Conservation (phyloP, 2,329 filamentous ascomycete species). For the Rutstroemia sydowiana region DNA sequence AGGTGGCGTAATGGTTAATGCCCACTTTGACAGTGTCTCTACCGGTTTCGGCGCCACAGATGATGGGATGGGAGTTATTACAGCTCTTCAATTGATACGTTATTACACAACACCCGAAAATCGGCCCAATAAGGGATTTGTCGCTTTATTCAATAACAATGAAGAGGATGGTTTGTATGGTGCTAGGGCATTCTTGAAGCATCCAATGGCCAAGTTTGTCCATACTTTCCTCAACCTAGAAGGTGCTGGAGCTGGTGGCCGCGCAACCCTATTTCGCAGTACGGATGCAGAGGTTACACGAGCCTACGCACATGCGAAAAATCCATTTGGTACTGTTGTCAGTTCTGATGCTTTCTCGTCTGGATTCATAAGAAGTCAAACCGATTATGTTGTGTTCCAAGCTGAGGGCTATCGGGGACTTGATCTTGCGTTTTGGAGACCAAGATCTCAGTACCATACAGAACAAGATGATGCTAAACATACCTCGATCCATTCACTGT, state of each 20-base stretch:
- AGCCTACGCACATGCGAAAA: conserved; percentile 61
- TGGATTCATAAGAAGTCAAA: conserved; percentile 74
- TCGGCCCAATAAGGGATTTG: conserved; percentile 70
- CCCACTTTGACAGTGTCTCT: conserved; percentile 84
- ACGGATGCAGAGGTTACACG: conserved; percentile 81
- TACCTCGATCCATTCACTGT: conserved; percentile 63
- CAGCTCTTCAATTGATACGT: conserved; percentile 74
- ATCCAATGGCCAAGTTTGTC: conserved; percentile 70
- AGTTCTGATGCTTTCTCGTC: conserved; percentile 77
- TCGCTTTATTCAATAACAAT: conserved; percentile 87
- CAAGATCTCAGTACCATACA: conserved; percentile 83
- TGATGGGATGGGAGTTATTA: conserved; percentile 85
- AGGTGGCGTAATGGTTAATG: conserved; percentile 84
- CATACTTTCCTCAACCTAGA: conserved; percentile 93
- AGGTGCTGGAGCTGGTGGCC: conserved; percentile 84
- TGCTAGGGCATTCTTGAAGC: conserved; percentile 74
- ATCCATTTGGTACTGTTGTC: conserved; percentile 80
- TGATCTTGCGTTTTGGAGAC: conserved; percentile 86
- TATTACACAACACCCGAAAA: conserved; percentile 71
- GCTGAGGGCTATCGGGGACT: conserved; percentile 77
- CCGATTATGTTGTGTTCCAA: conserved; percentile 82
- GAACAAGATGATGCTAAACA: conserved; percentile 79
- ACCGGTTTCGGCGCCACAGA: conserved; percentile 92
- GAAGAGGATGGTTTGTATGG: conserved; percentile 92
- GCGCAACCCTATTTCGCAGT: conserved; percentile 78